A percentile compares a stretch with the other conserved stretches of the same genome.
These are phyloP conservation scores for Backusella macrospora DNA, from an alignment of 192 early-diverging fungal species.

Conservation along the genomic window DNA sequence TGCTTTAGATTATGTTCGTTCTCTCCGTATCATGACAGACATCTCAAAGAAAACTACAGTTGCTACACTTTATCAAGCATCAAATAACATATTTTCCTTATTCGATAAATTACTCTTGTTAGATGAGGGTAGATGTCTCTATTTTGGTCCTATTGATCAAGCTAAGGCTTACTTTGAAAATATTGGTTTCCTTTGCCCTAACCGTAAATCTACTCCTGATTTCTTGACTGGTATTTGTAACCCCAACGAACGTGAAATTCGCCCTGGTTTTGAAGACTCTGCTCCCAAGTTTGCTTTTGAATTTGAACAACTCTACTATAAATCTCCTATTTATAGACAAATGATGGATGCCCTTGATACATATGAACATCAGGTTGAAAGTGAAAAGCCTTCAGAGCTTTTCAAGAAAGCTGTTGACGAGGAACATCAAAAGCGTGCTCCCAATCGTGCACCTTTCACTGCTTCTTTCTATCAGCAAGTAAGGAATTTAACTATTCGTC, in stretches of 20 bases:
- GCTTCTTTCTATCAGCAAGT: slow-evolving; percentile 69
- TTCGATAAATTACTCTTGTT: slow-evolving; percentile 73
- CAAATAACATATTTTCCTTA: slow-evolving; percentile 75
- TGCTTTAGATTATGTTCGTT: slow-evolving; percentile 78
- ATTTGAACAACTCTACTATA: slow-evolving; percentile 61
- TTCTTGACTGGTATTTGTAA: slow-evolving; percentile 75
- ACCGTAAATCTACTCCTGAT: slow-evolving; percentile 71
- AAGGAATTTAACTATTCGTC: slow-evolving; percentile 59
- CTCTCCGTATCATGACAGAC: slow-evolving; percentile 73
- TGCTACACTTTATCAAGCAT: slow-evolving; percentile 68
- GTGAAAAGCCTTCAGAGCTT: slow-evolving; percentile 23
- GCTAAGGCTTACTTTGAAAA: slow-evolving; percentile 66
- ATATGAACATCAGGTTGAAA: slow-evolving; percentile 45
- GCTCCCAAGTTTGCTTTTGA: slow-evolving; percentile 62
- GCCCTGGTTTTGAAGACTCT: slow-evolving; percentile 54
- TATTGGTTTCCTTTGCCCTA: slow-evolving; percentile 63
- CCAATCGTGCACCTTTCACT: slow-evolving; percentile 59
- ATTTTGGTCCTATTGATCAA: slow-evolving; percentile 63
- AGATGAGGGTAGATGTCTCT: slow-evolving; percentile 68
- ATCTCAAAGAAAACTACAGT: slow-evolving; percentile 64
- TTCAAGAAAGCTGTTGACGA: slow-evolving; percentile 56
- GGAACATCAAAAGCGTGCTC: slow-evolving; percentile 56
- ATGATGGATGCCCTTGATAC: slow-evolving; percentile 45
- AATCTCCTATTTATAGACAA: slow-evolving; percentile 44
- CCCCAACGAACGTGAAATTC: slow-evolving; percentile 54